Percentiles rank a stretch among this genome's conserved stretches.
Evolutionary conservation across 1,284 basidiomycete genomes (phyloP).

Genomic region (Pholiota adiposa): DNA sequence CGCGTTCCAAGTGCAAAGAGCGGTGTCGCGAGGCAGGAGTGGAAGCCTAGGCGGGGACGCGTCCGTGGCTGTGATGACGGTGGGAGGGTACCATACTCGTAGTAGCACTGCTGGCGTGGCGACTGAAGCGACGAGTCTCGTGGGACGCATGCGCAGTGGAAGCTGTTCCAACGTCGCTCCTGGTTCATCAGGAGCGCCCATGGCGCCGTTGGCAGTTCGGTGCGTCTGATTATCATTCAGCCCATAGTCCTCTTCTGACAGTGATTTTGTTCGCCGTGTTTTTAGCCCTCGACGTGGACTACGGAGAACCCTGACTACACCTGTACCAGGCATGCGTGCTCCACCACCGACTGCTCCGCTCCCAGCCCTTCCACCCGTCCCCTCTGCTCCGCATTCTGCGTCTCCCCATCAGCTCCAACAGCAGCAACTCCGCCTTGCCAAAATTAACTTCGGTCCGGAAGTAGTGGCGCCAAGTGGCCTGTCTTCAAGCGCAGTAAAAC

Average conservation of each 20-base stretch:
- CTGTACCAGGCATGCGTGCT: constrained; percentile 33
- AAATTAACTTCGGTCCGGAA: constrained; percentile 17
- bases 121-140: constrained; percentile 40
- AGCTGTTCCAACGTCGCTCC: constrained; percentile 38
- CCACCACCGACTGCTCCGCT: constrained; percentile 42
- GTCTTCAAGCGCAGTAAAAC: background rate
- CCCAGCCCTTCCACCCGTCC: constrained; percentile 35
- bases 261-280: background rate
- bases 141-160: constrained; percentile 52
- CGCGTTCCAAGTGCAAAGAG: constrained; percentile 49
- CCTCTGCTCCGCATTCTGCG: constrained; percentile 7
- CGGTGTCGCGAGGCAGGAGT: constrained; percentile 42
- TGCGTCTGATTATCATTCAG: constrained; percentile 26
- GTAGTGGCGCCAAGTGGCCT: background rate
- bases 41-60: constrained; percentile 37
- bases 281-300: constrained; percentile 30
- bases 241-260: background rate
- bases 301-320: constrained; percentile 28
- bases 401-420: background rate
- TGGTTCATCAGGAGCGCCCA: constrained; percentile 9
- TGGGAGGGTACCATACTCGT: constrained; percentile 3
- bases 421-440: constrained; percentile 15
- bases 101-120: constrained; percentile 19
- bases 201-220: constrained; percentile 25
- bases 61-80: background rate